Base-by-base conservation (phyloP, 2,329 filamentous ascomycete species). In the Alternaria gansuensis region DNA sequence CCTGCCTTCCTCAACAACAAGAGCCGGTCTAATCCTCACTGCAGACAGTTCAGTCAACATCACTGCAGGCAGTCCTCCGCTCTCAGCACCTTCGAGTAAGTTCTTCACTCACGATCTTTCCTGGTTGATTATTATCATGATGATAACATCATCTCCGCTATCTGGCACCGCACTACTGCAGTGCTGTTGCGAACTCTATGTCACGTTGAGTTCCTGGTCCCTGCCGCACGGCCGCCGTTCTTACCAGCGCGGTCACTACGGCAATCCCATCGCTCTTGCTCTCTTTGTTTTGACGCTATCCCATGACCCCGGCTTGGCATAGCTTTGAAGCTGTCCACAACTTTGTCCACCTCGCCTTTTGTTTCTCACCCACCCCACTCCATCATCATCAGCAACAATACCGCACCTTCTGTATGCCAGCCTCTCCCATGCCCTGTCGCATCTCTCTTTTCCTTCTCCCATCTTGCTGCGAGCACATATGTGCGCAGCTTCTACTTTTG, bases 51-150 rank as follows among this genome's bases (percentile, higher is more conserved):
- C 46, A 64, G 43, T 56, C 64, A 59, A 57, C 41, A 58, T 39
- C 43, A 57, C 60, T 69, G 63, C 66, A 66, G 46, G 58, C 57
- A 59, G 59, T 57, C 34, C 40, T 53, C 49, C 54, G 51, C 60
- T 51, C 57, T 56, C 41, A 59, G 34, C 62, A 68, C 41, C 63
- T 57, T 48, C 58, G 49, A 53, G 63, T 67, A 60, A 62, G 64
- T 59, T n/a, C 13, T 11, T 13, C 24, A n/a, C 23, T 13, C 7
- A 48, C 14, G 13, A 48, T 49, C 4, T 3, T n/a, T 41, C 24
- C 24, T 33, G 55, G 17, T 46, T 39, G 48, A 28, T 50, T 40
- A 34, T 17, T 21, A 33, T 46, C 5, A 21, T 14, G 7, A 26
- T 24, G 23, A 43, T 43, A 23, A 23, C 26, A 44, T 36, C 46